Evolutionary conservation across 768 basidiomycete genomes (phyloP).

Genomic region (Hypsizygus marmoreus): DNA sequence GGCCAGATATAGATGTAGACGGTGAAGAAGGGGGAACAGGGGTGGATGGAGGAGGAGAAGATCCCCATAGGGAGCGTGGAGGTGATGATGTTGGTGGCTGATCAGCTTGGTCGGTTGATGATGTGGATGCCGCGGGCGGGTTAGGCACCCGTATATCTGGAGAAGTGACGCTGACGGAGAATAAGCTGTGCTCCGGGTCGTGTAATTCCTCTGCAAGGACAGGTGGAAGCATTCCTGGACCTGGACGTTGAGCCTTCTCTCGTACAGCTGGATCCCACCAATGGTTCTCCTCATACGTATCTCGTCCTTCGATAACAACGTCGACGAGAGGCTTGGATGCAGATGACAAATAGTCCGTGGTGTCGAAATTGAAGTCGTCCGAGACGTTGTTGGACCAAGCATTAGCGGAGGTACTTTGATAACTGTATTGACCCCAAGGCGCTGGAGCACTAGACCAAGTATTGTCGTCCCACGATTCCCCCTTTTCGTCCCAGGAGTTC

Average conservation of each 20-base stretch:
- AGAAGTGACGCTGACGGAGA: constrained; percentile 50
- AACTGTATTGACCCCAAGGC: constrained; percentile 1
- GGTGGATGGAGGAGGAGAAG: no score
- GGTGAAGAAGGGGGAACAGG: not conserved
- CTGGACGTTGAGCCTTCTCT: constrained; percentile 54
- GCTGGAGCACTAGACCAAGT: not conserved
- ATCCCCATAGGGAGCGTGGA: no score
- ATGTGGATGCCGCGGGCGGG: no score
- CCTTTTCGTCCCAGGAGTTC: constrained; percentile 3
- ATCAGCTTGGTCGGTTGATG: no score
- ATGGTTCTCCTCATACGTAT: constrained; percentile 56
- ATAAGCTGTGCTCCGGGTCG: constrained; percentile 71
- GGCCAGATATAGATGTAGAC: not conserved
- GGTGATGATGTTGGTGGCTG: no score
- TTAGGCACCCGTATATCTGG: constrained; percentile 20
- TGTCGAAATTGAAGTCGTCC: constrained; percentile 16
- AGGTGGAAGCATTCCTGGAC: constrained; percentile 70
- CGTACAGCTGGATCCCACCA: constrained; percentile 70
- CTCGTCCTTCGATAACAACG: constrained; percentile 60
- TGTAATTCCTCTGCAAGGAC: constrained; percentile 68
- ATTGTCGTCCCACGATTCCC: constrained; percentile 24
- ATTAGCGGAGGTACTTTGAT: not conserved
- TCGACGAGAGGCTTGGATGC: constrained; percentile 23
- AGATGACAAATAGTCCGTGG: constrained; percentile 20
- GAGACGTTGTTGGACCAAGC: constrained; percentile 19